A percentile compares a stretch with the other conserved stretches of the same genome.
Conservation (phyloP, 2,329 filamentous ascomycete species). For the Hypoxylon sp. region DNA sequence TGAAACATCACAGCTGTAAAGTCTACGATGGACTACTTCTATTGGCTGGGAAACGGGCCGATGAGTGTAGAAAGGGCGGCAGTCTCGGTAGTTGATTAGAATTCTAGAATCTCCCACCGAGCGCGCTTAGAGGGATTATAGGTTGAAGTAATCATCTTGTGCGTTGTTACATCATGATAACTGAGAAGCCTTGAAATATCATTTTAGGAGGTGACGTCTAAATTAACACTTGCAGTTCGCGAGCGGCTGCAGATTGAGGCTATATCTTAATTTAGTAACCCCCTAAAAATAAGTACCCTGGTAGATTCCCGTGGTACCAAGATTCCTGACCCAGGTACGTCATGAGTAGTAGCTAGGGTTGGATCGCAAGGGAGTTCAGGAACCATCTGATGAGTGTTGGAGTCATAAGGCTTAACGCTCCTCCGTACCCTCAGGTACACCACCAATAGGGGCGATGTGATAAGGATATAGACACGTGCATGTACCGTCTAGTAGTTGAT, state of each 20-base stretch:
- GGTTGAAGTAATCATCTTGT: slow-evolving; percentile 14
- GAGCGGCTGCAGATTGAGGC: slow-evolving; percentile 57
- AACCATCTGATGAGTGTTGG: slow-evolving; percentile 40
- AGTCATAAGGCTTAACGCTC: slow-evolving; percentile 33
- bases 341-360: slow-evolving; percentile 41
- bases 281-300: slow-evolving; percentile 56
- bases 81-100: slow-evolving; percentile 18
- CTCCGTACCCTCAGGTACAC: slow-evolving; percentile 32
- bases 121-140: slow-evolving; percentile 43
- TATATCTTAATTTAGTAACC: slow-evolving; percentile 58
- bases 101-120: slow-evolving; percentile 16
- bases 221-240: slow-evolving; percentile 55
- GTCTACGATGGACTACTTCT: slow-evolving; percentile 6
- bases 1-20: slow-evolving; percentile 31
- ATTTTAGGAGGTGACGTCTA: slow-evolving; percentile 52
- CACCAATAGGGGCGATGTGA: slow-evolving; percentile 46
- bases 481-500: slow-evolving; percentile 35
- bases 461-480: slow-evolving; percentile 42
- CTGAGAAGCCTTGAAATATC: slow-evolving; percentile 10
- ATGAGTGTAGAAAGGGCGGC: slow-evolving; percentile 17
- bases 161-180: slow-evolving; percentile 18
- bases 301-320: slow-evolving; percentile 43
- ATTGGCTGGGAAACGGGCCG: slow-evolving; percentile 31
- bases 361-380: slow-evolving; percentile 34
- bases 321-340: slow-evolving; percentile 34